Percentiles rank a stretch among this genome's conserved stretches.
These are phyloP conservation scores for Clitoria ternatea DNA, from an alignment of 306 rosid species.

Conservation along the genomic window DNA sequence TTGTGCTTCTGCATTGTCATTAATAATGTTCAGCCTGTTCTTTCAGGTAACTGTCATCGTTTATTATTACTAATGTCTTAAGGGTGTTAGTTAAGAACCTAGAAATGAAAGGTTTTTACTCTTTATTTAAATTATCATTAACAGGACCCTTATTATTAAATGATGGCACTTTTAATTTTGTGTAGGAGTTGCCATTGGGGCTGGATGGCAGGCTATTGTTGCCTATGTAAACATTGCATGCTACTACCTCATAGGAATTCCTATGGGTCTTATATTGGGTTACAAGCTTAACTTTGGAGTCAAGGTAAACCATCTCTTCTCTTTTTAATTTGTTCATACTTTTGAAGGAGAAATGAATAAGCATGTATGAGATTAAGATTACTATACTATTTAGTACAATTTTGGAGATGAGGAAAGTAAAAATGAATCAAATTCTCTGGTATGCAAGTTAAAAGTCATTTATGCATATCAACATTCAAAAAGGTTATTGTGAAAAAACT, in stretches of 20 bases:
- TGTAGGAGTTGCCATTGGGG: slow-evolving; percentile 78
- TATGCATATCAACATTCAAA: no score
- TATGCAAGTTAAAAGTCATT: no score
- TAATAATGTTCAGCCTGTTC: slow-evolving; percentile 69
- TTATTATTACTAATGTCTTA: no score
- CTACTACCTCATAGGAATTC: slow-evolving; percentile 61
- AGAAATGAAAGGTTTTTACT: no score
- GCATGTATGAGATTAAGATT: neutral
- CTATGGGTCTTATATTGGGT: slow-evolving; percentile 64
- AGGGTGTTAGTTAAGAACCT: no score
- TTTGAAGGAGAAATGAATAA: neutral
- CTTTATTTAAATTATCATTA: no score
- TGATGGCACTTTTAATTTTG: neutral
- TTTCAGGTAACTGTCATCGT: slow-evolving; percentile 75
- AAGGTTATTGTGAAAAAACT: no score
- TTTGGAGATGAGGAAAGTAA: no score
- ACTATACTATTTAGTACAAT: no score
- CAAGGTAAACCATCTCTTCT: slow-evolving; percentile 12
- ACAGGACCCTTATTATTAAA: no score
- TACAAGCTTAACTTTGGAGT: slow-evolving; percentile 48
- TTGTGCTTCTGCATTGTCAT: slow-evolving; percentile 50
- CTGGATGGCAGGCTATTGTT: slow-evolving; percentile 75
- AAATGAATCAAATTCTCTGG: no score
- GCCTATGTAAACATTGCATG: slow-evolving; percentile 67
- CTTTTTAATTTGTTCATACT: neutral